Percentiles rank a stretch among this genome's conserved stretches.
Evolutionary conservation across 352 stramenopile species (phyloP).

Genomic region (Aphanomyces astaci): DNA sequence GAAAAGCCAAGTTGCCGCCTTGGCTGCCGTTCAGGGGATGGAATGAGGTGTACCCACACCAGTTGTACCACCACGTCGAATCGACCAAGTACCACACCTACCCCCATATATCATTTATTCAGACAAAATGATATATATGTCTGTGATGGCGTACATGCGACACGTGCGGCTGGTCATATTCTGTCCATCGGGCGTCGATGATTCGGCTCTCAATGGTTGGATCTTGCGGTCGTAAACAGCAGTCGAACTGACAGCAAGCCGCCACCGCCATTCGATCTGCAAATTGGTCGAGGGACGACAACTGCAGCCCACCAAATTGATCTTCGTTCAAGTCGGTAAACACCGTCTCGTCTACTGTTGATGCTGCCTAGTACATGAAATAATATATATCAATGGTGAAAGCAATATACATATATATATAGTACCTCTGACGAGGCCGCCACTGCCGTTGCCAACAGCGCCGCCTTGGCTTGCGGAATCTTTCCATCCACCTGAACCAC

Average conservation of each 20-base stretch:
- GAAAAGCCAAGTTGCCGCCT: conserved; percentile 46
- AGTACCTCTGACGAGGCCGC: too few species aligned
- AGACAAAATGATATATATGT: too few species aligned
- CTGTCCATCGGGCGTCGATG: conserved; percentile 60
- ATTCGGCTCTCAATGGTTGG: conserved; percentile 58
- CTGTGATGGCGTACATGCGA: conserved; percentile 33
- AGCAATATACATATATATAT: too few species aligned
- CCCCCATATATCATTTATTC: conserved; percentile 20
- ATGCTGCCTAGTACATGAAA: too few species aligned
- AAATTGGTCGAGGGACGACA: conserved; percentile 22
- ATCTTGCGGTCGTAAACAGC: conserved; percentile 44
- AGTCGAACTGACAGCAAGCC: conserved; percentile 15
- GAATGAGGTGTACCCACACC: conserved; percentile 66
- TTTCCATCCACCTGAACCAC: conserved; percentile 41
- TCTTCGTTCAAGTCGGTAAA: conserved; percentile 25
- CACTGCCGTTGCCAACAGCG: too few species aligned
- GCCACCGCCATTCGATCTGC: conserved; percentile 36
- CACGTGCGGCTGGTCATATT: conserved; percentile 32
- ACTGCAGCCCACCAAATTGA: background rate
- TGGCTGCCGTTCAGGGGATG: conserved; percentile 53
- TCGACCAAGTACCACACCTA: conserved; percentile 73
- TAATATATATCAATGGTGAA: too few species aligned
- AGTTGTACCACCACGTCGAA: conserved; percentile 69
- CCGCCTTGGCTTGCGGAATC: background rate
- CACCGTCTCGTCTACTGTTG: conserved; percentile 31